phyloP scores from a whole-genome alignment of 139 green algal species.

The Dunaliella primolecta region DNA sequence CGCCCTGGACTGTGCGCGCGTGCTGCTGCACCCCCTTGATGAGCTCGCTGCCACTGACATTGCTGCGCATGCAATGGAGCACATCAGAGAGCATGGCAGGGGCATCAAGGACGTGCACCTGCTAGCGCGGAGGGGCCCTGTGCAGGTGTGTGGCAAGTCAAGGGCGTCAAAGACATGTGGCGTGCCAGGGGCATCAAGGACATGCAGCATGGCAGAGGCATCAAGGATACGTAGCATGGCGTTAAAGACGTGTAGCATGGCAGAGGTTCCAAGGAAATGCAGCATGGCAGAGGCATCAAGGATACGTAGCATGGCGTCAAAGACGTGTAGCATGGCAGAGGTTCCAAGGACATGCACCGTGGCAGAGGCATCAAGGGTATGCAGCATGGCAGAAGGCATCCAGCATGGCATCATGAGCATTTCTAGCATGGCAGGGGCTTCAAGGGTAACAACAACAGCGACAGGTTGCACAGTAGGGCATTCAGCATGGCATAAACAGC shows the following conservation, averaged over 20 bases:
- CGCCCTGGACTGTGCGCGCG: slow-evolving; percentile 88
- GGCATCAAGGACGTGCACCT: slow-evolving; percentile 69
- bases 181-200: slow-evolving; percentile 21
- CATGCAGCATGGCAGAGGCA: not conserved
- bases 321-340: not conserved
- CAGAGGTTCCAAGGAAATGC: not conserved
- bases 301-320: not conserved
- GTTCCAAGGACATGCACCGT: not conserved
- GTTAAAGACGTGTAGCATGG: not conserved
- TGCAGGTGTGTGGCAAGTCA: slow-evolving; percentile 53
- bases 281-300: not conserved
- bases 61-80: slow-evolving; percentile 63
- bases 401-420: no score
- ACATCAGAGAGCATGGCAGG: slow-evolving; percentile 47
- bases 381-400: no score
- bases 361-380: not conserved
- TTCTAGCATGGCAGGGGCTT: no score
- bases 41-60: slow-evolving; percentile 80
- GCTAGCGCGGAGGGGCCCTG: slow-evolving; percentile 79
- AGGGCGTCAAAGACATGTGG: slow-evolving; percentile 51
- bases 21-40: slow-evolving; percentile 70
- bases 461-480: no score
- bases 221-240: not conserved
- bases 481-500: no score
- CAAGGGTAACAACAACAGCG: no score